These are phyloP conservation scores for Nitzschia sp. DNA, from an alignment of 108 stramenopile species.

Conservation along the genomic window DNA sequence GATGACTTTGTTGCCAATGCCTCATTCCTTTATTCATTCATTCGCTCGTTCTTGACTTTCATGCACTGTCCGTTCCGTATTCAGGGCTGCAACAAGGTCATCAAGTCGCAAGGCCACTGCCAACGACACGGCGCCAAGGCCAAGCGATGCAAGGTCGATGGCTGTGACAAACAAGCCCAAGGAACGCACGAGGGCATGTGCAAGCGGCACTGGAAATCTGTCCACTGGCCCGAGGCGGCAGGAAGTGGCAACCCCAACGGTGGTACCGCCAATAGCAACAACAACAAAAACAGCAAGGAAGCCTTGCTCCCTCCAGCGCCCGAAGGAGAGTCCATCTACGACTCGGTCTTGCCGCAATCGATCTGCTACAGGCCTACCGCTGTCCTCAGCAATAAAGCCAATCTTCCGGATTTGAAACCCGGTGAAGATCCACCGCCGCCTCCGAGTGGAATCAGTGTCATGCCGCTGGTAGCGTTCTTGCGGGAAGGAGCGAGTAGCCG, in stretches of 20 bases:
- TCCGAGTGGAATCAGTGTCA: slow-evolving; percentile 16
- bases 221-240: slow-evolving; percentile 40
- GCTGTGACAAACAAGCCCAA: slow-evolving; percentile 67
- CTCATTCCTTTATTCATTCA: neutral
- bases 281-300: too few species aligned
- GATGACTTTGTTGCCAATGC: too few species aligned
- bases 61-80: neutral
- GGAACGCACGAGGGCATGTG: slow-evolving; percentile 63
- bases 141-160: slow-evolving; percentile 66
- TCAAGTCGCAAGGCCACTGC: slow-evolving; percentile 70
- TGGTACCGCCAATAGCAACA: too few species aligned
- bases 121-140: slow-evolving; percentile 74
- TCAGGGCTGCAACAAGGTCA: slow-evolving; percentile 50
- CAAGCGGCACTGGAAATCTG: slow-evolving; percentile 67
- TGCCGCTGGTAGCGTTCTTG: slow-evolving; percentile 48
- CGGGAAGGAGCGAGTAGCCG: slow-evolving; percentile 22
- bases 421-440: slow-evolving; percentile 19
- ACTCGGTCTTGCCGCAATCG: slow-evolving; percentile 54
- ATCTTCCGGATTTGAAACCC: neutral
- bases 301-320: slow-evolving; percentile 35
- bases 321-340: slow-evolving; percentile 58
- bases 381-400: slow-evolving; percentile 2
- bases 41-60: slow-evolving; percentile 26
- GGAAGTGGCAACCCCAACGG: neutral
- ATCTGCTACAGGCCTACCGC: slow-evolving; percentile 44